Conservation (phyloP, 768 basidiomycete species). For the Agaricus subrufescens region DNA sequence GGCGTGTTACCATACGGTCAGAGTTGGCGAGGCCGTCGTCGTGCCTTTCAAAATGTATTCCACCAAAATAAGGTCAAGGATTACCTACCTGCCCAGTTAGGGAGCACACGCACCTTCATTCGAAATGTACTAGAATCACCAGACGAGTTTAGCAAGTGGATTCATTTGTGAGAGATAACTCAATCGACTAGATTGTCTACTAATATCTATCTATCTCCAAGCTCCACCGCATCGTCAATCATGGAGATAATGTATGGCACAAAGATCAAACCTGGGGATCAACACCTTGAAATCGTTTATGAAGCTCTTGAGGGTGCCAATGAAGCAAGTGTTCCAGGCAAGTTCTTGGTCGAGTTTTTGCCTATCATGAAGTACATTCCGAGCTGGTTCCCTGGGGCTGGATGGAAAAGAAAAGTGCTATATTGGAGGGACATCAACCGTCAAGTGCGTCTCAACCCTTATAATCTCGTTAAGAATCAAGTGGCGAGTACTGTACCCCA, state of each 20-base stretch:
- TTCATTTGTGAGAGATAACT: background rate
- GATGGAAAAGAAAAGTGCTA: conserved; percentile 30
- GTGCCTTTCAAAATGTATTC: conserved; percentile 17
- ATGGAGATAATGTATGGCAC: conserved; percentile 29
- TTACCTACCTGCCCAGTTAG: conserved; percentile 5
- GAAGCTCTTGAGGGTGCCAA: conserved; percentile 20
- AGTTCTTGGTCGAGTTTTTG: conserved; percentile 30
- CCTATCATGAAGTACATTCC: conserved; percentile 33
- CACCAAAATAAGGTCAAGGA: conserved; percentile 6
- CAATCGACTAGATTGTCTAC: too few relatives aligned
- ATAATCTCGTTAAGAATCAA: conserved; percentile 19
- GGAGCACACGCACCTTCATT: conserved; percentile 18
- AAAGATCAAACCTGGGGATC: conserved; percentile 25
- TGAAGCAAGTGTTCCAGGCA: conserved; percentile 24
- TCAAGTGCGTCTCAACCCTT: conserved; percentile 29
- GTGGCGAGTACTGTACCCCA: conserved; percentile 18
- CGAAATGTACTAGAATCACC: conserved; percentile 33
- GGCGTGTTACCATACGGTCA: conserved; percentile 37
- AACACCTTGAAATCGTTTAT: conserved; percentile 26
- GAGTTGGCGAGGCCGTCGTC: conserved; percentile 43
- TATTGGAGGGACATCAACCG: conserved; percentile 22
- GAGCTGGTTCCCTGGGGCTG: conserved; percentile 31
- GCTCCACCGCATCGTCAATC: conserved; percentile 28
- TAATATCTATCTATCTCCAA: conserved; percentile 10
- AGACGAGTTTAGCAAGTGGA: conserved; percentile 26